Evolutionary conservation across 352 stramenopile genomes (phyloP), one percentile per base, ranked within the genome.

Genomic region (Globisporangium ultimum): DNA sequence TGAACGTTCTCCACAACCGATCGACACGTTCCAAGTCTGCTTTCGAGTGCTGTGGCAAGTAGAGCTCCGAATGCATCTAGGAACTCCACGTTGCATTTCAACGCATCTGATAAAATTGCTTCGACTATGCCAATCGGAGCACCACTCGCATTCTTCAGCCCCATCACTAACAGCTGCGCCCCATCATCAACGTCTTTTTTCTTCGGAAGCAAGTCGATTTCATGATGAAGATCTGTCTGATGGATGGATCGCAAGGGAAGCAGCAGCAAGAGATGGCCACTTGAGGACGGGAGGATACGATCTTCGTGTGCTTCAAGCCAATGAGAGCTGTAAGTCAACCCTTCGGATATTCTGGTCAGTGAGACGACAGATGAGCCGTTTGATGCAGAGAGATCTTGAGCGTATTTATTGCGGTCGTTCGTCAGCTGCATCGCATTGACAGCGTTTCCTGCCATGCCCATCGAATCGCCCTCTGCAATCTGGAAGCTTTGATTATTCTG

Each of bases 41-140:
- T 65, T 45, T 64, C 54, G 7, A 71, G 45, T 3, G 64, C 59
- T 4, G 64, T 41, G 17, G 55, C 54, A 3, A 71, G 42, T 2
- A 71, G 45, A 3, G 64, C 28, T 1, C 64, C 49, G n/a, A 71
- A 61, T 17, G 50, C 60, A 28, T 71, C 54, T 20, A 71, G 11
- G 40, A 71, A 64, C 45, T 67, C 64, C 5, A 55, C 20, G 22
- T 46, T 54, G 36, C 10, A 41, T 21, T 36, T 40, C 13, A 8
- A 20, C 2, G 38, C n/a, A 20, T 52, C 32, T 3, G 55, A 4
- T 5, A 71, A 13, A 18, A 71, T 18, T 4, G 60, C 64, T 46
- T 71, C 45, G 28, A 71, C 21, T 1, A 71, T 32, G 6, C 60
- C 64, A n/a, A 62, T 40, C n/a, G 46, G 41, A 0, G 49, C 7